Evolutionary conservation across 331 rosid species (phyloP), one percentile per base, ranked within the genome.

Genomic region (Quercus lobata): DNA sequence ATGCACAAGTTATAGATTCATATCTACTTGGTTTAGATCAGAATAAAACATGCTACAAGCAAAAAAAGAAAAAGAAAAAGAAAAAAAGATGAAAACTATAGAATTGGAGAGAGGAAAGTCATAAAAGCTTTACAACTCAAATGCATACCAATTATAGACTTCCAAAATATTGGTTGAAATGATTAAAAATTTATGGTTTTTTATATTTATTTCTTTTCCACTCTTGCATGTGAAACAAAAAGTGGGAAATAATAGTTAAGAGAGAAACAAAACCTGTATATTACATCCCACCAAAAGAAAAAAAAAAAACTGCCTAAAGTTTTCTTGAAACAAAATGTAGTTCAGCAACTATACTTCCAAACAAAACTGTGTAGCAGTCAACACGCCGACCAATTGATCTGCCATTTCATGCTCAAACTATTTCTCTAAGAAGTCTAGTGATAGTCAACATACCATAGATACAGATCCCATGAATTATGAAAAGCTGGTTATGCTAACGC

Each of bases 401-500:
- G 30, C 9, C 53, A 34, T 32, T 57, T 73, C 75, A 60, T 57
- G 73, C 78, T 73, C 70, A 70, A 76, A 30, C 16, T 10, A 62
- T 21, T 27, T 27, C 35, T 75, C 52, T 66, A 15, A 54, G 1
- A 8, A 65, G 19, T 29, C 57, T 32, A 32, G 66, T 21, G 53
- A 69, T 49, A 72, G 77, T 69, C 46, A 68, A 81, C 80, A 79
- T 58, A 84, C 81, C 71, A 30, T 25, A 18, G n/a, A 76, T 56
- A 66, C 24, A 35, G 77, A 76, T 70, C 71, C 53, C 78, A 79
- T 22, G 56, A 61, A 35, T 88, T 78, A 85, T 58, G 79, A 69
- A 74, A 87, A 78, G 80, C 66, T 74, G 61, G 90, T 71, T 84
- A 95, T 84, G 73, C 83, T 95, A 37, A 89, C 93, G 69, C 76